A percentile compares a stretch with the other conserved stretches of the same genome.
phyloP scores from a whole-genome alignment of 495 filamentous ascomycete species.

The Talaromyces proteolyticus region DNA sequence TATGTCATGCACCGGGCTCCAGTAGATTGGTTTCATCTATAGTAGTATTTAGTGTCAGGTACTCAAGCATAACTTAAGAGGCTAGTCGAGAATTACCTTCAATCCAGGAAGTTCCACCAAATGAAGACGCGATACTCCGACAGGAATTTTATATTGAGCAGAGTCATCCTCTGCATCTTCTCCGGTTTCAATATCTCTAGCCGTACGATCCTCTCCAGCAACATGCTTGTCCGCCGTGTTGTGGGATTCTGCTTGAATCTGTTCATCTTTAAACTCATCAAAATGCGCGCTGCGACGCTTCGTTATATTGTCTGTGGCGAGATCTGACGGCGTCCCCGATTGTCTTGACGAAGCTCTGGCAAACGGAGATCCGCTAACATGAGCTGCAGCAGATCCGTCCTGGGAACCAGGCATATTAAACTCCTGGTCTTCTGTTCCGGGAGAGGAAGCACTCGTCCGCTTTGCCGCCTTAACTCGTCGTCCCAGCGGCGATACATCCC shows the following conservation, averaged over 20 bases:
- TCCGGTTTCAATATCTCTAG: conserved; percentile 4
- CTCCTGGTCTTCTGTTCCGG: background rate
- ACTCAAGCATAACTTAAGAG: conserved; percentile 19
- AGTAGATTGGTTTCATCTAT: conserved; percentile 97
- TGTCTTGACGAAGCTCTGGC: background rate
- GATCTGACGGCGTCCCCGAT: background rate
- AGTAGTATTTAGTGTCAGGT: conserved; percentile 45
- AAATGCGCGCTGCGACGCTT: background rate
- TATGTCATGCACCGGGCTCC: conserved; percentile 91
- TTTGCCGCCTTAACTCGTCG: background rate
- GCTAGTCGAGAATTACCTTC: conserved; percentile 22
- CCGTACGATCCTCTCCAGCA: background rate
- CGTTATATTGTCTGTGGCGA: background rate
- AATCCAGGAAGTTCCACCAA: conserved; percentile 47
- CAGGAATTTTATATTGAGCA: conserved; percentile 44
- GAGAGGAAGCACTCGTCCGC: background rate
- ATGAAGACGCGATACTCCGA: conserved; percentile 72
- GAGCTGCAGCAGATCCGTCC: background rate
- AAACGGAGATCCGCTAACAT: background rate
- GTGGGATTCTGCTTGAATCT: too few species aligned
- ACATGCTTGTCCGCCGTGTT: background rate
- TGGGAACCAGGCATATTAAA: background rate
- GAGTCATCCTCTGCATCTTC: conserved; percentile 10
- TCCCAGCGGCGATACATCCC: background rate
- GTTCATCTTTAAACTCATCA: background rate